Conservation (phyloP, 192 early-diverging fungal species). For the Coemansia sp. region DNA sequence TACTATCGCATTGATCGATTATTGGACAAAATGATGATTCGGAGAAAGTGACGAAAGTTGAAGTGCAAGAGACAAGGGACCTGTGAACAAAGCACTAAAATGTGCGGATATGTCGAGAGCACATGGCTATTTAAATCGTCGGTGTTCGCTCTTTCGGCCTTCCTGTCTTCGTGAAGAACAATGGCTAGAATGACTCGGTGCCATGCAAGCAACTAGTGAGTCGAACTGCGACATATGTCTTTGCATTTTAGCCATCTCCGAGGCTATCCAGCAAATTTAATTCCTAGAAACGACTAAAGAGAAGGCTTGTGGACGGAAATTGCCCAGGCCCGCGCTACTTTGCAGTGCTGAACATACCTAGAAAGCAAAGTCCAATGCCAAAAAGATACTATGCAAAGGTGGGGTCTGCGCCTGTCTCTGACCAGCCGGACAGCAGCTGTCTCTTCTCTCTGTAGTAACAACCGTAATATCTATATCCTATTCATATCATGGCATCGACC, state of each 20-base stretch:
- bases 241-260: neutral
- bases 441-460: neutral
- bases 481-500: neutral
- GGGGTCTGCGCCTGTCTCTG: too few species aligned
- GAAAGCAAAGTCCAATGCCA: too few species aligned
- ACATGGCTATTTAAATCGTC: neutral
- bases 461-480: neutral
- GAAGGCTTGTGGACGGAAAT: too few species aligned
- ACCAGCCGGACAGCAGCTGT: neutral
- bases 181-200: neutral
- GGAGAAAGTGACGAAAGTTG: neutral
- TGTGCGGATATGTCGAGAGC: neutral
- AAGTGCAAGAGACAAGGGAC: neutral
- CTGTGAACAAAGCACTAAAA: neutral
- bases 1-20: neutral
- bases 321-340: too few species aligned
- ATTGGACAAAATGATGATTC: neutral
- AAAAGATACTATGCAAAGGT: neutral
- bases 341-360: too few species aligned
- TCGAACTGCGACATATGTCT: neutral
- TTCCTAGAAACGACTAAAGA: too few species aligned
- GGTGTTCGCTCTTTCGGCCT: neutral
- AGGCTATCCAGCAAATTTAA: neutral
- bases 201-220: neutral
- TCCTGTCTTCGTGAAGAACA: neutral